Evolutionary conservation across 2,329 filamentous ascomycete species (phyloP).

Genomic region (Podosphaera fusca): DNA sequence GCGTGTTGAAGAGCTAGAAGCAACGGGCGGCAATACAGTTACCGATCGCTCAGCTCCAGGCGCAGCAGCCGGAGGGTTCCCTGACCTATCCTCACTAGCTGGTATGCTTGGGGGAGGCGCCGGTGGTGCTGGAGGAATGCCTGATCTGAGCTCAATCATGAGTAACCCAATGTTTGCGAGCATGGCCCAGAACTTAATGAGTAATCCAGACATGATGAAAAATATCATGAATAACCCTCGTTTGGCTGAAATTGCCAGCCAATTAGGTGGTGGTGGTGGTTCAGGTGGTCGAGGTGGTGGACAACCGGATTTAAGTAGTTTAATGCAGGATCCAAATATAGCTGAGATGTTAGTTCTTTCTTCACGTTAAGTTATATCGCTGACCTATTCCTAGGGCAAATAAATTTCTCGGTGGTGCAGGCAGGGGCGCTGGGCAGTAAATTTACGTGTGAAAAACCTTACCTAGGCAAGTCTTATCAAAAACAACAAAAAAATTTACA

Average conservation of each 20-base stretch:
- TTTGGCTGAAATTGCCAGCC: constrained; percentile 66
- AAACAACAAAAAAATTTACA: neutral
- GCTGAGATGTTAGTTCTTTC: constrained; percentile 60
- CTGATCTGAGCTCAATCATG: constrained; percentile 72
- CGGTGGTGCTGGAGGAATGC: constrained; percentile 55
- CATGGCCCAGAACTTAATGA: constrained; percentile 96
- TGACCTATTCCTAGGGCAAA: constrained; percentile 23
- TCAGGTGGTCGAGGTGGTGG: constrained; percentile 37
- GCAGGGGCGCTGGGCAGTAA: constrained; percentile 11
- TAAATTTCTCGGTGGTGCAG: constrained; percentile 37
- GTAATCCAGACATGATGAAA: constrained; percentile 76
- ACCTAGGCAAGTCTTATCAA: neutral
- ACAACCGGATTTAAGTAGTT: constrained; percentile 62
- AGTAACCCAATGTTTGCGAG: constrained; percentile 93
- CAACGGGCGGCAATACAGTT: constrained; percentile 24
- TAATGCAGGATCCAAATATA: constrained; percentile 86
- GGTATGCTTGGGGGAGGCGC: constrained; percentile 46
- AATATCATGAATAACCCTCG: constrained; percentile 89
- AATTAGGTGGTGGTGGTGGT: constrained; percentile 35
- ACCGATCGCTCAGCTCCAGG: constrained; percentile 25
- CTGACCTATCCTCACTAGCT: constrained; percentile 46
- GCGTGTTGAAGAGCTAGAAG: constrained; percentile 58
- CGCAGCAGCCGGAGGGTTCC: constrained; percentile 34
- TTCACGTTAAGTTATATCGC: neutral
- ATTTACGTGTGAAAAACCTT: neutral